phyloP scores from a whole-genome alignment of 768 basidiomycete genomes.

The Cystobasidium ongulense region DNA sequence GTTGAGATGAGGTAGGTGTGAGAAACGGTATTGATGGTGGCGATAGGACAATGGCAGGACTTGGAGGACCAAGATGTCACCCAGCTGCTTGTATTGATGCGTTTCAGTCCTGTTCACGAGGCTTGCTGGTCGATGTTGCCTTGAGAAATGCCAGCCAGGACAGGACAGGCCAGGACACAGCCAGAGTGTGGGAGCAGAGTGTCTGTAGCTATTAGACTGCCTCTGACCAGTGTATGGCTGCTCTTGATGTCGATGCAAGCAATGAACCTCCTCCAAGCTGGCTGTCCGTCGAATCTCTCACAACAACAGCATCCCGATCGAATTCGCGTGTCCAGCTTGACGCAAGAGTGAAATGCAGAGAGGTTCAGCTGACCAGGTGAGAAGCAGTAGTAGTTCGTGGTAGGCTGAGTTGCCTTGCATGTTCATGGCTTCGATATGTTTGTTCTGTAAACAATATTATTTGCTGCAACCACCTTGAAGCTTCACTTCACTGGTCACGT shows the following conservation, averaged over 20 bases:
- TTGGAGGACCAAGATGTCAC: too few species aligned
- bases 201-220: neutral
- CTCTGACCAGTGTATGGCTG: neutral
- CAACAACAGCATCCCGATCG: constrained; percentile 5
- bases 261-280: neutral
- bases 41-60: too few species aligned
- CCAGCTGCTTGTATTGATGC: too few species aligned
- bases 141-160: neutral
- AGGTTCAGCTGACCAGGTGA: too few species aligned
- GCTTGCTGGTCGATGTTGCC: neutral
- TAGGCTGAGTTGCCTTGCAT: too few species aligned
- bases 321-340: neutral
- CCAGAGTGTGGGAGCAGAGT: neutral
- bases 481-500: too few species aligned
- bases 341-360: too few species aligned
- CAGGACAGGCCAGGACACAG: neutral
- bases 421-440: too few species aligned
- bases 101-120: neutral
- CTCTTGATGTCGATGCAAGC: neutral
- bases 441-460: too few species aligned
- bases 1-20: neutral
- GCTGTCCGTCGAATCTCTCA: constrained; percentile 7
- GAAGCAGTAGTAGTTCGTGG: too few species aligned
- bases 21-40: too few species aligned
- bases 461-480: too few species aligned